These are phyloP conservation scores for Ciborinia camelliae DNA, from an alignment of 2,329 filamentous ascomycete genomes.

Conservation along the genomic window DNA sequence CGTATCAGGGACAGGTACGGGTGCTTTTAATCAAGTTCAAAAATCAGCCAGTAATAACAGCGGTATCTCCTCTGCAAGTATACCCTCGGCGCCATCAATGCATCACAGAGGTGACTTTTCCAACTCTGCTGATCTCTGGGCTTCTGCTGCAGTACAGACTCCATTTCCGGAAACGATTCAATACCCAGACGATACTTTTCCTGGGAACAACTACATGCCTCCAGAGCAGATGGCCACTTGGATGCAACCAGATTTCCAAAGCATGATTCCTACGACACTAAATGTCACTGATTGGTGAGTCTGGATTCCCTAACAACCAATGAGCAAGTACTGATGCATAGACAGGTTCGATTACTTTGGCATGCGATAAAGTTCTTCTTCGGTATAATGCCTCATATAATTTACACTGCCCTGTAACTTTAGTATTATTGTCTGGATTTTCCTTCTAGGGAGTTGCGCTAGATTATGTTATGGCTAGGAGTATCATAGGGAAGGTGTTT, in stretches of 20 bases:
- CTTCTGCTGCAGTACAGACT: not conserved
- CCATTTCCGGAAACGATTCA: not conserved
- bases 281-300: slow-evolving; percentile 11
- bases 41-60: not conserved
- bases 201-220: not conserved
- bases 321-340: not conserved
- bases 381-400: not conserved
- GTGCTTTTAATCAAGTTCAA: not conserved
- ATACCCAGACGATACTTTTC: not conserved
- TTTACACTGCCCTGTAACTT: not conserved
- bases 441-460: no score
- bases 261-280: slow-evolving; percentile 8
- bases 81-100: not conserved
- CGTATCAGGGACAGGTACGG: not conserved
- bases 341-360: slow-evolving; percentile 10
- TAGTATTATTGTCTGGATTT: not conserved
- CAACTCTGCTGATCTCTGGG: not conserved
- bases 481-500: not conserved
- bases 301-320: not conserved
- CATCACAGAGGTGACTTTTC: not conserved
- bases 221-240: not conserved
- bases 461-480: no score
- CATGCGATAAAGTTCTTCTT: not conserved
- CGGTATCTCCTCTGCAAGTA: not conserved
- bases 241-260: slow-evolving; percentile 5